Evolutionary conservation across 352 stramenopile genomes (phyloP).

Genomic region (Peronospora belbahrii): DNA sequence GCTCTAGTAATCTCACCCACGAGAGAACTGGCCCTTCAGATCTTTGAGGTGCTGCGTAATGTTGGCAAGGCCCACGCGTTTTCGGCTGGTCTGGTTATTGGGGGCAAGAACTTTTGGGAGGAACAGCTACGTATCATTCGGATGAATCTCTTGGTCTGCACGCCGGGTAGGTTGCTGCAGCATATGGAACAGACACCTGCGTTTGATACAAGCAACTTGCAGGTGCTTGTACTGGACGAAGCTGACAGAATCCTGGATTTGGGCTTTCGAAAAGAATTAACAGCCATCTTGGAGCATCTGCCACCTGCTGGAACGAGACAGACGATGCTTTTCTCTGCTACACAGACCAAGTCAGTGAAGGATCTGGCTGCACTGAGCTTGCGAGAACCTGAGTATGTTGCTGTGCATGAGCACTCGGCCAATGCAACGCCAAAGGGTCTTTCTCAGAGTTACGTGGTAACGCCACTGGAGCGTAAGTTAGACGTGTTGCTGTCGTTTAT

Average conservation of each 20-base stretch:
- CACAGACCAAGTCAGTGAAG: conserved; percentile 96
- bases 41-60: conserved; percentile 96
- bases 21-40: conserved; percentile 97
- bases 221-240: conserved; percentile 98
- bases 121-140: conserved; percentile 92
- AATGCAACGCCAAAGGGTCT: conserved; percentile 90
- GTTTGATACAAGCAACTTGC: conserved; percentile 92
- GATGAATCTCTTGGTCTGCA: conserved; percentile 97
- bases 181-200: conserved; percentile 98
- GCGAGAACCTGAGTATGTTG: conserved; percentile 94
- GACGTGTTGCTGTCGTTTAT: conserved; percentile 98
- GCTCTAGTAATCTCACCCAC: conserved; percentile 97
- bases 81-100: conserved; percentile 94
- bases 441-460: conserved; percentile 94
- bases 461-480: conserved; percentile 92
- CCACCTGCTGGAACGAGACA: conserved; percentile 81
- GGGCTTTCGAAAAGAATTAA: conserved; percentile 98
- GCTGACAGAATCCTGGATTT: conserved; percentile 98
- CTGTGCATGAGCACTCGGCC: conserved; percentile 90
- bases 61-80: conserved; percentile 95
- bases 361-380: conserved; percentile 94
- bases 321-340: conserved; percentile 96
- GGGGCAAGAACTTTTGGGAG: conserved; percentile 92
- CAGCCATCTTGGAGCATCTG: conserved; percentile 94
- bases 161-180: conserved; percentile 94